These are phyloP conservation scores for Candida sp. DNA, from an alignment of 1,139 yeast species.

Conservation along the genomic window DNA sequence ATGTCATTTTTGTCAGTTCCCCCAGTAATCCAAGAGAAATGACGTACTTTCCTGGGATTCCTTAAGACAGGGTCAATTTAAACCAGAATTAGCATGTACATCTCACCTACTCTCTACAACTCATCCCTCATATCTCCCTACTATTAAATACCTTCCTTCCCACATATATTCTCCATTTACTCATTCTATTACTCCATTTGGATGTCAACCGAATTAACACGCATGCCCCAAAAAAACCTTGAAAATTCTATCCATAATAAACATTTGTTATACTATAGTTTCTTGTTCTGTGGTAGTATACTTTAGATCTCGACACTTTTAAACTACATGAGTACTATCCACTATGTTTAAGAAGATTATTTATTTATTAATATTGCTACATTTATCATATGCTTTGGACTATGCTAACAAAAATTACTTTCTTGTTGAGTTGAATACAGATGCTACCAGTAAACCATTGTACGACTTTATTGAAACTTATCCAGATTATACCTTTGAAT, in stretches of 20 bases:
- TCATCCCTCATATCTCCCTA: no score
- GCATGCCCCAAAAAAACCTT: neutral
- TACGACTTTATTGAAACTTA: constrained; percentile 29
- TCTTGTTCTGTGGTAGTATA: no score
- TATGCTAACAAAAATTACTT: constrained; percentile 47
- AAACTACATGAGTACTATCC: neutral
- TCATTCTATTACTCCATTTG: neutral
- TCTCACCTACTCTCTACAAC: no score
- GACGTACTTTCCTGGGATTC: no score
- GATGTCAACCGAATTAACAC: neutral
- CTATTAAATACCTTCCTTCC: neutral
- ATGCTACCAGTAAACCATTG: constrained; percentile 21
- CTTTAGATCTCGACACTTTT: no score
- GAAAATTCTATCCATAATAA: neutral
- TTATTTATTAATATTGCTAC: neutral
- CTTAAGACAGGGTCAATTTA: no score
- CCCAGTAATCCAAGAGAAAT: no score
- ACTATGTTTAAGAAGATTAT: neutral
- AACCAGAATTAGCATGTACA: no score
- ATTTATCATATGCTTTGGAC: constrained; percentile 16
- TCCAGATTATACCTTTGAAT: constrained; percentile 48
- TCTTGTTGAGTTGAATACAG: constrained; percentile 51
- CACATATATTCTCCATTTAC: neutral
- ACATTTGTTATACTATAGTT: no score
- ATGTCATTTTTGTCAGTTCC: no score